These are phyloP conservation scores for Talaromyces amestolkiae DNA, from an alignment of 2,329 filamentous ascomycete genomes.

Conservation along the genomic window DNA sequence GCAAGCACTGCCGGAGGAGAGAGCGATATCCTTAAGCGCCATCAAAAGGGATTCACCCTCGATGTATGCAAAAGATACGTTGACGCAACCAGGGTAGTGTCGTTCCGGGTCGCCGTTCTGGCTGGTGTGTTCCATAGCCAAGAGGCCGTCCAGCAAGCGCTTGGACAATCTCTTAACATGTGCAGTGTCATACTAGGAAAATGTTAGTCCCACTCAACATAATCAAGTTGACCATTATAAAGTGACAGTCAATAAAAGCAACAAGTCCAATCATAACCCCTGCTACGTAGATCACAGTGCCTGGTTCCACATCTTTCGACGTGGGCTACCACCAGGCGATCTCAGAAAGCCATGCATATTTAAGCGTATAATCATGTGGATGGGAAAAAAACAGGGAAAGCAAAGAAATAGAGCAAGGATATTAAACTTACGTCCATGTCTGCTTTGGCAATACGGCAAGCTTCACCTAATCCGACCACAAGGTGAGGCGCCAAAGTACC, in stretches of 20 bases:
- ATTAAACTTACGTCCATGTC: slow-evolving; percentile 75
- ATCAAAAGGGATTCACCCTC: slow-evolving; percentile 97
- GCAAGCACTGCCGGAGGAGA: slow-evolving; percentile 95
- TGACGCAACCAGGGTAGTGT: slow-evolving; percentile 96
- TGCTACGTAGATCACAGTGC: slow-evolving; percentile 64
- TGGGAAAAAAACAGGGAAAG: slow-evolving; percentile 18
- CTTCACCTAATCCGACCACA: slow-evolving; percentile 91
- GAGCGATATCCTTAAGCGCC: slow-evolving; percentile 95
- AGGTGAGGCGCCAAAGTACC: slow-evolving; percentile 88
- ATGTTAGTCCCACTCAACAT: slow-evolving; percentile 1
- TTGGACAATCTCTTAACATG: slow-evolving; percentile 81
- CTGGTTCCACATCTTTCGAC: slow-evolving; percentile 33
- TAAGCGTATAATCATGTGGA: slow-evolving; percentile 74
- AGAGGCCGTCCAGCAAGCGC: slow-evolving; percentile 74
- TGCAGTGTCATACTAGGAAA: slow-evolving; percentile 80
- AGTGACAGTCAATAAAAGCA: slow-evolving; percentile 25
- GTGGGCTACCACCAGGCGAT: slow-evolving; percentile 55
- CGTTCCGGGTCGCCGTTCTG: slow-evolving; percentile 80
- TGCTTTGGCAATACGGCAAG: slow-evolving; percentile 83
- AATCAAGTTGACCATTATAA: not conserved
- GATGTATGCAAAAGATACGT: slow-evolving; percentile 97
- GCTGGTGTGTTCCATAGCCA: slow-evolving; percentile 85
- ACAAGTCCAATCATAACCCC: slow-evolving; percentile 56
- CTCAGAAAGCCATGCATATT: slow-evolving; percentile 91
- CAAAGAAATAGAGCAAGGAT: not conserved